Conservation (phyloP, 2,329 filamentous ascomycete genomes). For the Dothiorella sarmentorum region DNA sequence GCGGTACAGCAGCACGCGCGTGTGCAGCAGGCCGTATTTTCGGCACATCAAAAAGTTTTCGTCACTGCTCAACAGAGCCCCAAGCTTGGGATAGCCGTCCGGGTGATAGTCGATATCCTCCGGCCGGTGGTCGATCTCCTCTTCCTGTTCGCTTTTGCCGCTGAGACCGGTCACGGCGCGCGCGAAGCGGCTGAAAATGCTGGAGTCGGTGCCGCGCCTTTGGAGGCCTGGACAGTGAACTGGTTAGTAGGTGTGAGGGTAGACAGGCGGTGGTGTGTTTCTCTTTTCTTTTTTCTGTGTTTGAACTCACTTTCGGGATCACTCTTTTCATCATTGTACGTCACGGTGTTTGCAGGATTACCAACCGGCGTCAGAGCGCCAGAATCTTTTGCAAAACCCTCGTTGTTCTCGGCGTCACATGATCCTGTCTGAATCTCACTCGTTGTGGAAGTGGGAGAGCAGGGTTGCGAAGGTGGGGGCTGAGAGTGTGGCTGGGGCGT, state of each 20-base stretch:
- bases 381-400: not conserved
- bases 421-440: not conserved
- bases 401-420: not conserved
- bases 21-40: constrained; percentile 20
- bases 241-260: too few species aligned
- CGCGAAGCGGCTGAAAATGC: not conserved
- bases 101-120: constrained; percentile 11
- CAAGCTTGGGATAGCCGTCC: constrained; percentile 24
- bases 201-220: not conserved
- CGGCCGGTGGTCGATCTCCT: not conserved
- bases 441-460: not conserved
- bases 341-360: not conserved
- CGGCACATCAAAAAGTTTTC: constrained; percentile 27
- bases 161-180: not conserved
- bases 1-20: constrained; percentile 22
- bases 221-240: not conserved
- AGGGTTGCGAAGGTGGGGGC: constrained; percentile 1
- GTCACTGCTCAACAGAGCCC: constrained; percentile 26
- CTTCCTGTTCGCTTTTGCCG: not conserved
- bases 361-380: not conserved
- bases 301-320: not conserved
- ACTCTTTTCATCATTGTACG: not conserved
- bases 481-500: not conserved
- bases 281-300: too few species aligned
- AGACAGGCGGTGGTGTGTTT: too few species aligned